A percentile compares a stretch with the other conserved stretches of the same genome.
phyloP scores from a whole-genome alignment of 805 yeast species.

The Wickerhamiella brachini region DNA sequence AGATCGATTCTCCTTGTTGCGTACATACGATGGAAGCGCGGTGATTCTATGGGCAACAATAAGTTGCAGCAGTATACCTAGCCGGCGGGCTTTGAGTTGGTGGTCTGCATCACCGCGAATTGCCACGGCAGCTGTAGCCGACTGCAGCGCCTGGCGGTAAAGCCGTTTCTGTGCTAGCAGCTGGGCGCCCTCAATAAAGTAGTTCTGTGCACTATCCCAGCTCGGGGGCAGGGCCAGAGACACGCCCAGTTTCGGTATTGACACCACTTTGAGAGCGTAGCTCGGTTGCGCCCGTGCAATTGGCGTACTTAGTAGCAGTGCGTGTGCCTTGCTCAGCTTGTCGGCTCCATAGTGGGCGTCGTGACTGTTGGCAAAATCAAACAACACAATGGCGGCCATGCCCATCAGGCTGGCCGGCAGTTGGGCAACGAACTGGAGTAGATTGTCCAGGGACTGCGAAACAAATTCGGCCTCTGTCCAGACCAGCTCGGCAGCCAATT shows the following conservation, averaged over 20 bases:
- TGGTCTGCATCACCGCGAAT: not conserved
- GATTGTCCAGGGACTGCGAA: not conserved
- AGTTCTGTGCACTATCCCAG: not conserved
- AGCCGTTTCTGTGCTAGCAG: not conserved
- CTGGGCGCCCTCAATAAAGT: not conserved
- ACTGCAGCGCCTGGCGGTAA: not conserved
- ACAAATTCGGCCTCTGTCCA: not conserved
- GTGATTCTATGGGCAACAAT: not conserved
- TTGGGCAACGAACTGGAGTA: not conserved
- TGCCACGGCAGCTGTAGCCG: not conserved
- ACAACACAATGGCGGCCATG: not conserved
- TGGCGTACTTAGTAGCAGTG: not conserved
- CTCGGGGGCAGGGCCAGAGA: not conserved
- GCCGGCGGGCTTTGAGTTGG: not conserved
- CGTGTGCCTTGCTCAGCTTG: not conserved
- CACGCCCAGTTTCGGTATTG: not conserved
- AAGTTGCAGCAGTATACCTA: not conserved
- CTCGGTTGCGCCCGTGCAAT: not conserved
- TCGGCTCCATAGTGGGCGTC: not conserved
- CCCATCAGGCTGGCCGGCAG: not conserved
- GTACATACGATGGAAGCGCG: not conserved
- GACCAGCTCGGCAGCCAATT: not conserved
- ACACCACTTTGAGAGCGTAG: not conserved
- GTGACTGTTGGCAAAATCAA: not conserved
- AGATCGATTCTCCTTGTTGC: not conserved